A percentile compares a stretch with the other conserved stretches of the same genome.
phyloP scores from a whole-genome alignment of 129 eudicot species.

The Glebionis coronaria region DNA sequence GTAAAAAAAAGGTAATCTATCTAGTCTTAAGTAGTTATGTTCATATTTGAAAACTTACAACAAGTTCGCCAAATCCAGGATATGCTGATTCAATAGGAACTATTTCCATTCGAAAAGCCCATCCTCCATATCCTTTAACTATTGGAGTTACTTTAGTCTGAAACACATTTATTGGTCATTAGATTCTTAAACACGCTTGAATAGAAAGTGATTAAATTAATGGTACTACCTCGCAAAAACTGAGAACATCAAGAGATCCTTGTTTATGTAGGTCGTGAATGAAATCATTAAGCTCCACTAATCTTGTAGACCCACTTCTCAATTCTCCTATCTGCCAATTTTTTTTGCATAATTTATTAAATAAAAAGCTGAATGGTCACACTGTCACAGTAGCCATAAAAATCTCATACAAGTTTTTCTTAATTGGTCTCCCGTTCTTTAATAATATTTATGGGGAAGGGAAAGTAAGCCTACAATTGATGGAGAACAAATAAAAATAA shows the following conservation, averaged over 20 bases:
- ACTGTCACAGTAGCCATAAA: not conserved
- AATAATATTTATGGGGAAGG: not conserved
- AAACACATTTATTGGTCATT: conserved; percentile 13
- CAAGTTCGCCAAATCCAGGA: conserved; percentile 96
- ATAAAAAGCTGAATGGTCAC: not conserved
- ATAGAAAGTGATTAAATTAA: not conserved
- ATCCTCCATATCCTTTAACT: conserved; percentile 99
- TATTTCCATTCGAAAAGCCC: conserved; percentile 94
- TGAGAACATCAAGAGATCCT: conserved; percentile 76
- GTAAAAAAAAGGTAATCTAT: too few relatives aligned
- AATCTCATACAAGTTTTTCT: not conserved
- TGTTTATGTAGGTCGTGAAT: conserved; percentile 73
- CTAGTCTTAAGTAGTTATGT: conserved; percentile 7
- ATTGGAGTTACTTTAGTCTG: conserved; percentile 99
- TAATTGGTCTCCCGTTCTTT: not conserved
- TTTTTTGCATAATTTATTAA: not conserved
- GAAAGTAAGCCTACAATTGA: not conserved
- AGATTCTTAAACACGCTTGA: conserved; percentile 14
- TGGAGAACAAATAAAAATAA: not conserved
- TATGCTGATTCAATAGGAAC: conserved; percentile 97
- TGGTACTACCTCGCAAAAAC: conserved; percentile 87
- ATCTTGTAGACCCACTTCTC: conserved; percentile 93
- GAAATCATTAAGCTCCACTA: conserved; percentile 76
- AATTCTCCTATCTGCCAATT: conserved; percentile 74
- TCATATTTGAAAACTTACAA: conserved; percentile 53